Evolutionary conservation across 805 yeast genomes (phyloP), one percentile per base, ranked within the genome.

Genomic region (Saccharomycopsis schoenii): DNA sequence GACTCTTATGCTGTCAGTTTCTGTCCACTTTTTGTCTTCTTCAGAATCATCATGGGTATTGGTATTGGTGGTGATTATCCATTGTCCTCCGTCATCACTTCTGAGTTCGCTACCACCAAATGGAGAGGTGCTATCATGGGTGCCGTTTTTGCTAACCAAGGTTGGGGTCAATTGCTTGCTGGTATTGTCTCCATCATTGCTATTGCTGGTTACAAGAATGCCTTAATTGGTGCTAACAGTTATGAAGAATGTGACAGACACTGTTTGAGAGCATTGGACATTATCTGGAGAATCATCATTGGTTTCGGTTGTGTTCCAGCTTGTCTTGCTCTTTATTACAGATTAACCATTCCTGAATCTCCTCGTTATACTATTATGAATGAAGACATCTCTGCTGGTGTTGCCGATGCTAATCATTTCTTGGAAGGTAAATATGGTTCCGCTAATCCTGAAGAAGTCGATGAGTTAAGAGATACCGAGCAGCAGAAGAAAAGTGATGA

Each of bases 71-170:
- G 97, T 81, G 97, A 90, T 77, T 90, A 90, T 74, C 97, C 97
- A 67, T 80, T 91, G 70, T 89, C 96, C 17, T 89, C 96, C 15
- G 86, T 90, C 72, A 90, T 90, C 66, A 86, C 96, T 10, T 86
- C 97, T 62, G 97, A 90, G 78, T 90, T 90, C 70, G 82, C 97
- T 29, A 89, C 97, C 62, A 90, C 97, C 67, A 89, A 88, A 75
- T 90, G 96, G 96, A 88, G 97, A 84, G 97, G 97, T 81, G 96
- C 97, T 66, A 89, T 89, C 68, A 90, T 90, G 96, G 91, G 89
- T 71, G 96, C 97, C 37, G 97, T 90, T 61, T 92, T 92, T 74
- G 93, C 97, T 61, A 91, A 91, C 79, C 97, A 92, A 78, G 97
- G 97, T 75, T 83, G 94, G 85, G 97, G 97, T 74, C 97, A 92